Base-by-base conservation (phyloP, 1,284 basidiomycete genomes). In the Trichosporon coremiiforme region DNA sequence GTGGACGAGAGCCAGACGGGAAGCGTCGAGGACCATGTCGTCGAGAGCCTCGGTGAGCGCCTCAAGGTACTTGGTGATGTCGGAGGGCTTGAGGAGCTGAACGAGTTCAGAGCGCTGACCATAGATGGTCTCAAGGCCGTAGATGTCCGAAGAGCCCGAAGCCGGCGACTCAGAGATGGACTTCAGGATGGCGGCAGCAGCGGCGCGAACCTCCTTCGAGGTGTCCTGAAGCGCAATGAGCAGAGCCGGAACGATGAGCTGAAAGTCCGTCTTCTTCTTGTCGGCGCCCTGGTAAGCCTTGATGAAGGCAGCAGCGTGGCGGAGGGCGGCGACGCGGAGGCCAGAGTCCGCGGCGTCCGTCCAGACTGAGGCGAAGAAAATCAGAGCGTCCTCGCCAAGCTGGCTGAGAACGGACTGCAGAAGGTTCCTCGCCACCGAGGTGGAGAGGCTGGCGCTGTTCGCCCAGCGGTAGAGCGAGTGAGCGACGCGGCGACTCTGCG, bases 121-220 rank as follows among this genome's bases (percentile, higher is more conserved):
- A 79, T 98, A 98, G 65, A 97, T 87, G 1, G 85, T 85, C 76
- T 97, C 94, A 75, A 91, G 89, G 8, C 88, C 92, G 82, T 95
- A 97, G 1, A 97, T 88, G 2, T 86, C 85, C 20, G 84, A 72
- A 17, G 64, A 66, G n/a, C 66, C 41, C 4, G 66, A 64, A 13
- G 79, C 74, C 0, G 85, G 82, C 10, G 86, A 77, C 62, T 66
- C 76, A 53, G 66, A 62, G 12, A 80, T 67, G 2, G 71, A 69
- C 25, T 68, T 70, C 4, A 85, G 85, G 17, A 97, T 80, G 64
- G 90, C 89, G 20, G 90, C 79, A 5, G 90, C 90, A 22, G 88
- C 89, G 65, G 86, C 84, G 25, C 94, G 87, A 13, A 90, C 83
- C 4, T 78, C 73, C 67, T 80, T 86, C 64, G 88, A 87, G 0